Evolutionary conservation across 371 early-diverging fungal species (phyloP).

Genomic region (Mucor velutinosus): DNA sequence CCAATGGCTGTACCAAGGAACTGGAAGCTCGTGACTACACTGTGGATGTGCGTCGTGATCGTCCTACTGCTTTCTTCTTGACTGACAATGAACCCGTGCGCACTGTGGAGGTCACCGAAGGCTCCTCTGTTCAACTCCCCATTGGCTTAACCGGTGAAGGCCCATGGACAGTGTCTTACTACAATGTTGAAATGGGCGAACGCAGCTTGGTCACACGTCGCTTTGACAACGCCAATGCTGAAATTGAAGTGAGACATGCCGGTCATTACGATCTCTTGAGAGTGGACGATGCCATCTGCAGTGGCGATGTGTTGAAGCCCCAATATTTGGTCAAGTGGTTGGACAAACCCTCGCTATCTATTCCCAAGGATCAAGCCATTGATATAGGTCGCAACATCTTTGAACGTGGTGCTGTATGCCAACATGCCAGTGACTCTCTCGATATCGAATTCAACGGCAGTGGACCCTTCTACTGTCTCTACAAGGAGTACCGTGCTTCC

Average conservation of each 20-base stretch:
- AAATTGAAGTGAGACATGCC: slow-evolving; percentile 29
- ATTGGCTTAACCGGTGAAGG: slow-evolving; percentile 51
- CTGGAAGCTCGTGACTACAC: slow-evolving; percentile 47
- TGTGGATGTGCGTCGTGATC: slow-evolving; percentile 52
- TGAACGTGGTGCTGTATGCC: slow-evolving; percentile 48
- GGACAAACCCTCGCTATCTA: slow-evolving; percentile 41
- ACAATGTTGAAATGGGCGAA: slow-evolving; percentile 33
- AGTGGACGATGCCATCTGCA: slow-evolving; percentile 51
- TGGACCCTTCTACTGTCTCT: slow-evolving; percentile 41
- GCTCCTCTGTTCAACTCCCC: slow-evolving; percentile 32
- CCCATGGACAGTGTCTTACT: slow-evolving; percentile 48
- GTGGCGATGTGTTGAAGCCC: slow-evolving; percentile 43
- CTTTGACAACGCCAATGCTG: slow-evolving; percentile 49
- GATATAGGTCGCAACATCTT: slow-evolving; percentile 23
- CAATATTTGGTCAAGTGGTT: slow-evolving; percentile 39
- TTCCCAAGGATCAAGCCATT: slow-evolving; percentile 30
- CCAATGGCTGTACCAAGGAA: slow-evolving; percentile 46
- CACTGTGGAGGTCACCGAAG: slow-evolving; percentile 34
- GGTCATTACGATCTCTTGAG: slow-evolving; percentile 48
- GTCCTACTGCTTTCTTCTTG: slow-evolving; percentile 51
- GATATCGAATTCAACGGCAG: slow-evolving; percentile 44
- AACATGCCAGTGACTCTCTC: slow-evolving; percentile 41
- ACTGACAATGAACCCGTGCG: slow-evolving; percentile 20
- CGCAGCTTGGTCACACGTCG: slow-evolving; percentile 8
- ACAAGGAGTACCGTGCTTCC: slow-evolving; percentile 24